Conservation (phyloP, 2,329 filamentous ascomycete species). For the Neonectria punicea region DNA sequence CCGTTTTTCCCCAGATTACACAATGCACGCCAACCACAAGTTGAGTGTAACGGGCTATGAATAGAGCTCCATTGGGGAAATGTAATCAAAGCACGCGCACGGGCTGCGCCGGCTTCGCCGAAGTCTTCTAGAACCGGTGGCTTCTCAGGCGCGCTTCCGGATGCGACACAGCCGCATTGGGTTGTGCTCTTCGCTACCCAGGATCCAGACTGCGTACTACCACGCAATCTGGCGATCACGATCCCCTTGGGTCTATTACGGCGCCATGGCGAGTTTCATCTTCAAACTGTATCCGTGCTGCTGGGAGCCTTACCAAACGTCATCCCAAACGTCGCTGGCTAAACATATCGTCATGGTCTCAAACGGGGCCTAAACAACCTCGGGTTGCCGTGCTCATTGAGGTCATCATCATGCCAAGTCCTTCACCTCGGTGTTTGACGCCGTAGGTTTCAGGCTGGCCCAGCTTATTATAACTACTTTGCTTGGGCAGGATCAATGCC, state of each 20-base stretch:
- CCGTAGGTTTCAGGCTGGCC: not conserved
- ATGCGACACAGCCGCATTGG: not conserved
- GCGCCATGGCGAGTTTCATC: not conserved
- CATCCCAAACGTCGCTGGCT: not conserved
- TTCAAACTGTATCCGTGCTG: conserved; percentile 13
- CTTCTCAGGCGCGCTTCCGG: not conserved
- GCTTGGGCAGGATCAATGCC: not conserved
- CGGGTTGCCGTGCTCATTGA: conserved; percentile 3
- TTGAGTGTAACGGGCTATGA: not conserved
- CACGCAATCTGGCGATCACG: not conserved
- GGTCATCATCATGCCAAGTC: not conserved
- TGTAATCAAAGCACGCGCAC: conserved; percentile 18
- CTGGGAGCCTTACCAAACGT: not conserved
- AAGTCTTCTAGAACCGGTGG: conserved; percentile 31
- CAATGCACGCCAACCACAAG: not conserved
- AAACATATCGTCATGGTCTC: conserved; percentile 11
- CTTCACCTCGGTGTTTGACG: not conserved
- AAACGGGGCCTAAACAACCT: conserved; percentile 1
- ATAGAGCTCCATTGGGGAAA: conserved; percentile 5
- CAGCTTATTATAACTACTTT: not conserved
- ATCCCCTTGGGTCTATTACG: not conserved
- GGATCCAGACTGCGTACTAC: not conserved
- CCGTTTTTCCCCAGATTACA: conserved; percentile 20
- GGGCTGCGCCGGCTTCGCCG: conserved; percentile 31
- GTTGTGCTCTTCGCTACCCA: not conserved